Evolutionary conservation across 2,329 filamentous ascomycete species (phyloP).

Genomic region (Fusarium citri): DNA sequence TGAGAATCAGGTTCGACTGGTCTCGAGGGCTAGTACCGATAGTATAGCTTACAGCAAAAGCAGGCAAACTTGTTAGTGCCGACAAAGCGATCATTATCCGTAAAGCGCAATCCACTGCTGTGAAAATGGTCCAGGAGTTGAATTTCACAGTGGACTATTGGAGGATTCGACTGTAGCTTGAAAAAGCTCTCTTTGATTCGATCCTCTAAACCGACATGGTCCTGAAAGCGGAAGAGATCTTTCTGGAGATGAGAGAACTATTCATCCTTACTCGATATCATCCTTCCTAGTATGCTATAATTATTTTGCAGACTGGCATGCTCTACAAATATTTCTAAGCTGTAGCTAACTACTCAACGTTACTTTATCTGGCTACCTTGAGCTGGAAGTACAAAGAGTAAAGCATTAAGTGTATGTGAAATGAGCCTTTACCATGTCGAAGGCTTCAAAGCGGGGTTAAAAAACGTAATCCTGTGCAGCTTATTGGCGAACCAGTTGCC

Average conservation of each 20-base stretch:
- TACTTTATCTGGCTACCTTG: too few species aligned
- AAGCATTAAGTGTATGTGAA: too few species aligned
- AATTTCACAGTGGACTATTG: background rate
- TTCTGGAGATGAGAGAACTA: background rate
- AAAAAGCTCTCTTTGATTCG: background rate
- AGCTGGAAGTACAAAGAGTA: too few species aligned
- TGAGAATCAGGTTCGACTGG: background rate
- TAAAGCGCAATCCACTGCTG: background rate
- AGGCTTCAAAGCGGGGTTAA: too few species aligned
- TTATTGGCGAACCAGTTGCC: too few species aligned
- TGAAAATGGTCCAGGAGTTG: constrained; percentile 4
- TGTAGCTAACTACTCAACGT: too few species aligned
- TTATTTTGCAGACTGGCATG: too few species aligned
- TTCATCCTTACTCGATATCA: background rate
- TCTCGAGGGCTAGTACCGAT: background rate
- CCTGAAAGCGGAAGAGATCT: background rate
- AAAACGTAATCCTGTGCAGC: too few species aligned
- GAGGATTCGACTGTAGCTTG: background rate
- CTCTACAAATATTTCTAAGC: too few species aligned
- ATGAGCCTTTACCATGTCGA: too few species aligned
- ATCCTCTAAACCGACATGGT: background rate
- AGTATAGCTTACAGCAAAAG: background rate
- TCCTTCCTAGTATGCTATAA: background rate
- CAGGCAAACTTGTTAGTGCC: constrained; percentile 2
- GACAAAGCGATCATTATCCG: background rate